Percentiles rank a stretch among this genome's conserved stretches.
phyloP scores from a whole-genome alignment of 805 yeast species.

The Saccharomycopsis sp. region DNA sequence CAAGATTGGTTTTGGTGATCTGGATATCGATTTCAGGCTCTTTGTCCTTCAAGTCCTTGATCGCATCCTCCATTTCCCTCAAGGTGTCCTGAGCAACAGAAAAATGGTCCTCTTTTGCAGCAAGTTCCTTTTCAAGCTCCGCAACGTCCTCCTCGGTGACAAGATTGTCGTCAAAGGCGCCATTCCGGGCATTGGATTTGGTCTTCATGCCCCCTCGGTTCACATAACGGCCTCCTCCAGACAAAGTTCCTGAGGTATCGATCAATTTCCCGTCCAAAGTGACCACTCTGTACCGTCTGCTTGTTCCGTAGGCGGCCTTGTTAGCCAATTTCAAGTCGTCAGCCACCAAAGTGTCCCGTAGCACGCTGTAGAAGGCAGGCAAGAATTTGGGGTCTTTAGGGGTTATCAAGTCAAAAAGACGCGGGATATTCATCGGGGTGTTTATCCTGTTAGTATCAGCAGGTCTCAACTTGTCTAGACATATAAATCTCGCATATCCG shows the following conservation, averaged over 20 bases:
- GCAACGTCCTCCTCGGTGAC: constrained; percentile 50
- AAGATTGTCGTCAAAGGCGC: neutral
- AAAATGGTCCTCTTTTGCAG: constrained; percentile 46
- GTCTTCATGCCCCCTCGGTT: constrained; percentile 72
- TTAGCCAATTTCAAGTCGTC: constrained; percentile 72
- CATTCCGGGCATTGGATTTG: constrained; percentile 30
- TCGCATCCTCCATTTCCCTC: constrained; percentile 51
- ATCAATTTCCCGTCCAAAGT: constrained; percentile 88
- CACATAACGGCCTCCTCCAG: constrained; percentile 84
- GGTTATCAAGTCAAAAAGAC: constrained; percentile 76
- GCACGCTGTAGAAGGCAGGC: constrained; percentile 84
- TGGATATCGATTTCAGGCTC: constrained; percentile 63
- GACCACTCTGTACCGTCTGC: constrained; percentile 77
- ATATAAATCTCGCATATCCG: constrained; percentile 85
- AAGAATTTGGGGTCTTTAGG: constrained; percentile 62
- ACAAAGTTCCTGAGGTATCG: constrained; percentile 89
- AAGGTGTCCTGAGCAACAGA: constrained; percentile 43
- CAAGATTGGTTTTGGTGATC: constrained; percentile 53
- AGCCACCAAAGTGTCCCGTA: constrained; percentile 86
- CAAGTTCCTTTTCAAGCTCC: constrained; percentile 45
- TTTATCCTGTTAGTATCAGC: constrained; percentile 46
- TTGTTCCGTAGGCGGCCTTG: constrained; percentile 73
- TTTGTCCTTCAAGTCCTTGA: constrained; percentile 53
- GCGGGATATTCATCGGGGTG: constrained; percentile 71
- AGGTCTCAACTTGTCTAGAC: constrained; percentile 64